Evolutionary conservation across 305 asterid species (phyloP).

Genomic region (Fraxinus ornus): DNA sequence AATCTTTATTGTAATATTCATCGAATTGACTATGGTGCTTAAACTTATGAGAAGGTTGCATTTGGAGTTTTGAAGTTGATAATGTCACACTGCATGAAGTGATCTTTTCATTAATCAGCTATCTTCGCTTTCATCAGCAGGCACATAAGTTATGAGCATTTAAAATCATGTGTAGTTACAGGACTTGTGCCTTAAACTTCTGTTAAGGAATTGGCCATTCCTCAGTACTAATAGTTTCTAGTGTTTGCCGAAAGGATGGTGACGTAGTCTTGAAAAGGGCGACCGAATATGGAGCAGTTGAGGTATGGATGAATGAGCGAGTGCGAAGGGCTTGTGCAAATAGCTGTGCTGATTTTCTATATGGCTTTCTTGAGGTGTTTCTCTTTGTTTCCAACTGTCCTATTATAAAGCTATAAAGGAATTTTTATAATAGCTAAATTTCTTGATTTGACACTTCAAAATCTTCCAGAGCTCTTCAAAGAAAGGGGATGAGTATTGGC

Average conservation of each 20-base stretch:
- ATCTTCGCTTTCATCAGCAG: background rate
- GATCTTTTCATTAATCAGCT: background rate
- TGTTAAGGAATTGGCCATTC: background rate
- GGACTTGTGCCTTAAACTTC: slow-evolving; percentile 3
- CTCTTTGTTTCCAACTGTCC: slow-evolving; percentile 18
- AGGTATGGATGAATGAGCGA: slow-evolving; percentile 99
- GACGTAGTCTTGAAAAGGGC: slow-evolving; percentile 88
- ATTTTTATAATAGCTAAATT: background rate
- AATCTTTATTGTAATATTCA: background rate
- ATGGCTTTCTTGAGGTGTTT: slow-evolving; percentile 88
- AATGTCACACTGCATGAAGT: background rate
- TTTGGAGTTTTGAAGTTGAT: background rate
- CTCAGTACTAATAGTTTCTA: slow-evolving; percentile 2
- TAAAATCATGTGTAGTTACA: background rate
- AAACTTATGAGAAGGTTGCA: slow-evolving; percentile 4
- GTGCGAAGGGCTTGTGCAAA: slow-evolving; percentile 89
- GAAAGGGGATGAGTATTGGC: slow-evolving; percentile 88
- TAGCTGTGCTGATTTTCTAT: slow-evolving; percentile 91
- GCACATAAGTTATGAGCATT: background rate
- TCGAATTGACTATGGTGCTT: background rate
- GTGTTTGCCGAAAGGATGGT: slow-evolving; percentile 44
- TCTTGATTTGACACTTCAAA: background rate
- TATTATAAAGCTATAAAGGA: background rate
- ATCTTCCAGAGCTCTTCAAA: slow-evolving; percentile 68
- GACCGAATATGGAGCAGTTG: slow-evolving; percentile 98